These are phyloP conservation scores for Diaporthe vaccinii DNA, from an alignment of 2,329 filamentous ascomycete species.

Conservation along the genomic window DNA sequence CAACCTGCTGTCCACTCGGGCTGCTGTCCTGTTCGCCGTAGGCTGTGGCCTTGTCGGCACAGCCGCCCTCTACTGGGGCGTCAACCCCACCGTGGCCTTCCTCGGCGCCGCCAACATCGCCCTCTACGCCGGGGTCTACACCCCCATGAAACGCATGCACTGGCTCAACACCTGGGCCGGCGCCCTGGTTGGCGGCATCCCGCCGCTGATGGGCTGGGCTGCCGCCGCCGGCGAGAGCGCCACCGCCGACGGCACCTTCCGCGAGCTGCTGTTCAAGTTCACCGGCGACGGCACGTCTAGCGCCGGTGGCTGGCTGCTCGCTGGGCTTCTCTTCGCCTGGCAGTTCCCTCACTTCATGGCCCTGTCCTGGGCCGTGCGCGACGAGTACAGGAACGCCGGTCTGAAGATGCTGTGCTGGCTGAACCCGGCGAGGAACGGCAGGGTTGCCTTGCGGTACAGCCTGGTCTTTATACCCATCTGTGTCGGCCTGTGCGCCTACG, in stretches of 20 bases:
- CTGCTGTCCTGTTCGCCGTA: constrained; percentile 84
- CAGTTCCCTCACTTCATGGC: constrained; percentile 99
- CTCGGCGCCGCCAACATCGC: constrained; percentile 88
- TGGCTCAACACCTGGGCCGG: constrained; percentile 96
- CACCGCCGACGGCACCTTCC: constrained; percentile 80
- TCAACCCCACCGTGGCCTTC: constrained; percentile 92
- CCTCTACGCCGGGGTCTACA: constrained; percentile 93
- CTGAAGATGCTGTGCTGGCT: constrained; percentile 86
- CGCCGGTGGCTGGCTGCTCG: constrained; percentile 90
- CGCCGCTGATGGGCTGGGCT: constrained; percentile 97
- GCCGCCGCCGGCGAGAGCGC: constrained; percentile 92
- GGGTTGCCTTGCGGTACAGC: constrained; percentile 90
- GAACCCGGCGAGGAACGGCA: constrained; percentile 85
- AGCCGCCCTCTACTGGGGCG: constrained; percentile 84
- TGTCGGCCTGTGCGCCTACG: constrained; percentile 80
- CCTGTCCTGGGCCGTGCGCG: constrained; percentile 86
- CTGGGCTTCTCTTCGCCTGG: constrained; percentile 89
- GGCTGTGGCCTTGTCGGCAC: constrained; percentile 78
- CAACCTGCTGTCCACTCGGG: constrained; percentile 78
- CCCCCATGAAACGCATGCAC: constrained; percentile 88
- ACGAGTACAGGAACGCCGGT: constrained; percentile 84
- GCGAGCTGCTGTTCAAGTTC: constrained; percentile 75
- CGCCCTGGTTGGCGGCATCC: constrained; percentile 91
- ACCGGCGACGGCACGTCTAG: constrained; percentile 68
- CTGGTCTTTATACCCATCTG: constrained; percentile 90